Evolutionary conservation across 1,139 yeast genomes (phyloP), one percentile per base, ranked within the genome.

Genomic region (Suhomyces ambrosiae): DNA sequence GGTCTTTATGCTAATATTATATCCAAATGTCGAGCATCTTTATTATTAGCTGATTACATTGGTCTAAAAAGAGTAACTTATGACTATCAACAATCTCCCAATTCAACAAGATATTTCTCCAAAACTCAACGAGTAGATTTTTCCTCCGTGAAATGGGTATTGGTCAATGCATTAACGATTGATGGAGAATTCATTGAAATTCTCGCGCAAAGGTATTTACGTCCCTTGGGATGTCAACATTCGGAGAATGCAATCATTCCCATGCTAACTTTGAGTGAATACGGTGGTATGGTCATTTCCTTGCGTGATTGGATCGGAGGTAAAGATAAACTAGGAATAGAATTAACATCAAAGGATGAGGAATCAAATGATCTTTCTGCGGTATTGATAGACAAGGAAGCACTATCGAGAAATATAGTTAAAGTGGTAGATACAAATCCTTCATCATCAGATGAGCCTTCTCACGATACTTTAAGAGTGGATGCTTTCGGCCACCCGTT

Each of bases 401-500:
- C 90, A 1, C 65, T 92, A 30, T 78, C 92, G 1, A 76, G 88
- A 16, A 94, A 92, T 57, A 71, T 81, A 7, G 86, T 92, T 10
- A 81, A 84, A 43, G 76, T 86, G 11, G 74, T 83, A 2, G 81
- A 81, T 30, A 79, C 80, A 15, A 73, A 76, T 38, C 84, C 86
- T 0, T 71, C 79, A 0, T 69, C 80, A 4, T 68, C 74, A 7
- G 76, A 70, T 41, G 85, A 80, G 28, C 71, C 70, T 18, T 63
- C 72, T 11, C 67, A 69, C 31, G 73, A 79, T 50, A 55, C 53
- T 32, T 67, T 89, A 30, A 67, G 95, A 35, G 85, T 92, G 0
- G 96, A 95, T 30, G 85, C 97, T 0, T 92, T 92, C 68, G 98
- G 98, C 0, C 88, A 74, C 52, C 98, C 98, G 0, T 62, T 92